Base-by-base conservation (phyloP, 1,139 yeast genomes). In the Lodderomyces beijingensis region DNA sequence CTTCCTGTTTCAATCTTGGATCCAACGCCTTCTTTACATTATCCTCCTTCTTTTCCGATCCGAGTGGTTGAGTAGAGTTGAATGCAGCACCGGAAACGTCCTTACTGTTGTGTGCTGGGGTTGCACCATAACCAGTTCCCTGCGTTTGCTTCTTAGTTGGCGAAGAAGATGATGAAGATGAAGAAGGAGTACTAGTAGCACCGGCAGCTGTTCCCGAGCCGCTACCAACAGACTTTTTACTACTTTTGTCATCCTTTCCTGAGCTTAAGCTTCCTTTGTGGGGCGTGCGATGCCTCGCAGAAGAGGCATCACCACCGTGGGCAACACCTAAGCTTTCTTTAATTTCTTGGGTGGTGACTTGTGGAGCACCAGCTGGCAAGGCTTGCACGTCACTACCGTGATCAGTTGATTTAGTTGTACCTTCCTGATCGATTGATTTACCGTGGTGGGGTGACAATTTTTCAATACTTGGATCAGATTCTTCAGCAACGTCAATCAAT, bases 401-500 rank as follows among this genome's bases (percentile, higher is more conserved):
- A 13, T 21, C 32, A 22, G 27, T 27, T 5, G 21, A 21, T 7
- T 28, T 27, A 7, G 27, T 37, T 5, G 35, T 28, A 17, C 16
- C 37, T 5, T 39, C 45, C 10, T 40, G 40, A n/a, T 21, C 38
- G 14, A 37, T 27, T 3, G 37, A 32, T 13, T 20, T 30, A 11
- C 44, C 47, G 15, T 42, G 27, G 36, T 52, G 56, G 10, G 49
- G 41, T 10, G 45, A 37, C 22, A 43, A 28, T 4, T 47, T 34
- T 38, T 44, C 46, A 33, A 55, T 45, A 6, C 31, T 45, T 3
- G 59, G 57, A 25, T 47, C 46, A 16, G 38, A 29, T 11, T 45
- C 51, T 33, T 53, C 60, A 13, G 62, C 64, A 27, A 52, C 52
- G 28, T 57, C 61, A 28, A 59, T 46, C 41, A 59, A 48, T 10